Percentiles rank a stretch among this genome's conserved stretches.
These are phyloP conservation scores for Diaporthe sp. DNA, from an alignment of 2,329 filamentous ascomycete species.

Conservation along the genomic window DNA sequence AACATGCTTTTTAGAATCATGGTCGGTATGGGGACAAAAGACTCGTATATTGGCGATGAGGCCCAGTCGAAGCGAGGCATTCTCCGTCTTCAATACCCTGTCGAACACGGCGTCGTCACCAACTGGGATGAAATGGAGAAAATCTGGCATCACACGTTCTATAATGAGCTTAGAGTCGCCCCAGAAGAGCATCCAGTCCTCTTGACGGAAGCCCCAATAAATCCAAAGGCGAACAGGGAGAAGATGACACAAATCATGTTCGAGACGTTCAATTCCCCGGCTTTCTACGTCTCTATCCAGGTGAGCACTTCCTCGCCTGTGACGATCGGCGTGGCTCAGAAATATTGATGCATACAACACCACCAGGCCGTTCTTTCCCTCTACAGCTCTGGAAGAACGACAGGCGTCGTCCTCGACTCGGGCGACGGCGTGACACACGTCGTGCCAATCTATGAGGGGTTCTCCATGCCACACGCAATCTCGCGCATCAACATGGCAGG, in stretches of 20 bases:
- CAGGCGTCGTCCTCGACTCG: constrained; percentile 99
- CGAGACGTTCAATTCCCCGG: constrained; percentile 99
- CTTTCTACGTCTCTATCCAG: constrained; percentile 98
- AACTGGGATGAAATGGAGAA: constrained; percentile 99
- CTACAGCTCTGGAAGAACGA: constrained; percentile 99
- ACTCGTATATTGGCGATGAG: constrained; percentile 99
- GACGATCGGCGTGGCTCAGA: fast-evolving
- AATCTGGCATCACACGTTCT: constrained; percentile 99
- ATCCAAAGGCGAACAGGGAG: constrained; percentile 99
- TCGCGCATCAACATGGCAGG: constrained; percentile 99
- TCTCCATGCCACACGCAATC: constrained; percentile 99
- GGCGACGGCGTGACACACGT: constrained; percentile 99
- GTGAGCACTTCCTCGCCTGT: background rate
- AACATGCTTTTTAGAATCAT: constrained; percentile 78
- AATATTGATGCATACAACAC: constrained; percentile 54
- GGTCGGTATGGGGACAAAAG: constrained; percentile 99
- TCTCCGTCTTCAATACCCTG: constrained; percentile 98
- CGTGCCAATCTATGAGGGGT: constrained; percentile 99
- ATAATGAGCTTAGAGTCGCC: constrained; percentile 99
- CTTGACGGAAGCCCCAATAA: constrained; percentile 99
- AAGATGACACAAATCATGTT: constrained; percentile 99
- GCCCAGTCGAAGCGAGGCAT: constrained; percentile 99
- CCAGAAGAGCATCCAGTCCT: constrained; percentile 99
- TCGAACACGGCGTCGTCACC: constrained; percentile 99
- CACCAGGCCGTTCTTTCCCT: constrained; percentile 88